Conservation (phyloP, 805 yeast genomes). For the Blastobotrys chiropterorum region DNA sequence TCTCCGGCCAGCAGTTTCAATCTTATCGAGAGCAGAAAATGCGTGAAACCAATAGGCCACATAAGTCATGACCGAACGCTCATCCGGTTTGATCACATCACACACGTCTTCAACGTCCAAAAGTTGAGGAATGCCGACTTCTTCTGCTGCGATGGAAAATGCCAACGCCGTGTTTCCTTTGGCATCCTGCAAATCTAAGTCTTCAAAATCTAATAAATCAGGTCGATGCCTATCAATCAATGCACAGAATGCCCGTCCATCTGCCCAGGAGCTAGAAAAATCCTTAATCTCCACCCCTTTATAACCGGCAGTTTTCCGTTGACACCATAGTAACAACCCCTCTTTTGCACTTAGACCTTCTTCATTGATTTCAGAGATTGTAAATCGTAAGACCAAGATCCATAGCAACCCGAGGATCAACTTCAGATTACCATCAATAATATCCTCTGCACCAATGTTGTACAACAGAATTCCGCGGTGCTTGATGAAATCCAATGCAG, state of each 20-base stretch:
- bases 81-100: constrained; percentile 47
- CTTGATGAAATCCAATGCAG: constrained; percentile 33
- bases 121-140: constrained; percentile 45
- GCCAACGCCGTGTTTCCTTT: constrained; percentile 34
- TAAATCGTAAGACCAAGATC: constrained; percentile 39
- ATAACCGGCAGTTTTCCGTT: constrained; percentile 37
- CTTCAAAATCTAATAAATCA: constrained; percentile 34
- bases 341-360: constrained; percentile 38
- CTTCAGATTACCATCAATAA: constrained; percentile 90
- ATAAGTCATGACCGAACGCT: constrained; percentile 52
- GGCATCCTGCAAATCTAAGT: constrained; percentile 26
- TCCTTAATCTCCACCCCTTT: constrained; percentile 37
- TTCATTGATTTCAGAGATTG: constrained; percentile 35
- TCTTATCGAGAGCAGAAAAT: constrained; percentile 33
- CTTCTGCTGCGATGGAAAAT: constrained; percentile 38
- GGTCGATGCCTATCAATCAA: constrained; percentile 39
- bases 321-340: constrained; percentile 49
- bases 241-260: constrained; percentile 45
- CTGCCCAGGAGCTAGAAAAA: constrained; percentile 51
- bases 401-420: constrained; percentile 86
- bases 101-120: constrained; percentile 51
- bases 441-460: constrained; percentile 64
- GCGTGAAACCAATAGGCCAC: constrained; percentile 53
- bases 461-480: constrained; percentile 32
- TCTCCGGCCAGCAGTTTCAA: constrained; percentile 35